Percentiles rank a stretch among this genome's conserved stretches.
These are phyloP conservation scores for Saccharomycopsis sp. DNA, from an alignment of 805 yeast genomes.

Conservation along the genomic window DNA sequence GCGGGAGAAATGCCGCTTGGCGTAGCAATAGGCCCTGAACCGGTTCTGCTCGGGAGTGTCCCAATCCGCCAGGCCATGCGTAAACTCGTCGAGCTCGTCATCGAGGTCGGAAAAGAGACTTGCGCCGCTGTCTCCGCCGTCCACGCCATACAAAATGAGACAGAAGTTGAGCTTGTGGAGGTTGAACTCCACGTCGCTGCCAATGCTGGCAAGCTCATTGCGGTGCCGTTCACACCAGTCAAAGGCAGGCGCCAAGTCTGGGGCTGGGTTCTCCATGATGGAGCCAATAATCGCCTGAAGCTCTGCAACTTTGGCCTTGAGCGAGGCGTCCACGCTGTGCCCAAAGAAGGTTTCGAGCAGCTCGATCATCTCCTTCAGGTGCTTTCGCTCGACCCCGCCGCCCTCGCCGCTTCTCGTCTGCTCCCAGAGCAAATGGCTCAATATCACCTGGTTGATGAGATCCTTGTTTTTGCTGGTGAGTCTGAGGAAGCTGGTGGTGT, in stretches of 20 bases:
- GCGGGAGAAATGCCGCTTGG: conserved; percentile 9
- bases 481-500: conserved; percentile 3
- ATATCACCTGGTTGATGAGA: conserved; percentile 17
- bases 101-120: neutral
- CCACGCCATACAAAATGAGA: conserved; percentile 23
- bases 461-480: conserved; percentile 12
- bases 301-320: conserved; percentile 1
- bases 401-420: neutral
- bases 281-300: conserved; percentile 7
- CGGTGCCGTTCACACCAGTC: conserved; percentile 28
- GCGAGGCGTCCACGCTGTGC: neutral
- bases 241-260: conserved; percentile 27
- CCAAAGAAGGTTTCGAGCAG: conserved; percentile 8
- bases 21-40: conserved; percentile 17
- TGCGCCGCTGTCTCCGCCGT: neutral
- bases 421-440: conserved; percentile 7
- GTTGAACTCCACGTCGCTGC: conserved; percentile 31
- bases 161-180: conserved; percentile 30
- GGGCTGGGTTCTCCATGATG: conserved; percentile 2
- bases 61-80: no score
- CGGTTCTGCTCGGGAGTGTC: conserved; percentile 1
- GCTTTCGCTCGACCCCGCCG: neutral
- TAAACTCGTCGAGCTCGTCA: conserved; percentile 3
- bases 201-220: conserved; percentile 23
- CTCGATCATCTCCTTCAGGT: neutral